phyloP scores from a whole-genome alignment of 2,329 filamentous ascomycete genomes.

The Chaetothyriales sp. region DNA sequence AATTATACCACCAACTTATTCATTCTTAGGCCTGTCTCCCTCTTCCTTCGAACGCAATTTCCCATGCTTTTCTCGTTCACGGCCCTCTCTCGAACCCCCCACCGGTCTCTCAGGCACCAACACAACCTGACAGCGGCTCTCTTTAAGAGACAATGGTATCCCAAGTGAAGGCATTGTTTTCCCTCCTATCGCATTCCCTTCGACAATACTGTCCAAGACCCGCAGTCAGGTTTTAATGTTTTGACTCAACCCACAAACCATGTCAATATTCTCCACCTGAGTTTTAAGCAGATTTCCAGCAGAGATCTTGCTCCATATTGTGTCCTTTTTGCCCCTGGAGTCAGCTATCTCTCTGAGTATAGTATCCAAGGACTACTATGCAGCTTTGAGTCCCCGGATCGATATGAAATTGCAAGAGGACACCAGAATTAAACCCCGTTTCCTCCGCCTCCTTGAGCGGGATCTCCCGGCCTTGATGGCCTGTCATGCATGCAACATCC shows the following conservation, averaged over 20 bases:
- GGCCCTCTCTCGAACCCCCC: too few relatives aligned
- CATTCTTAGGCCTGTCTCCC: too few relatives aligned
- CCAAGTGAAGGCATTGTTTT: too few relatives aligned
- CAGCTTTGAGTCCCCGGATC: neutral
- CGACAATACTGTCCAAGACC: too few relatives aligned
- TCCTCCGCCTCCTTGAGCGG: slow-evolving; percentile 6
- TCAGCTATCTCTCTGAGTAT: slow-evolving; percentile 2
- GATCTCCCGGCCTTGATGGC: slow-evolving; percentile 4
- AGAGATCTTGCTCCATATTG: slow-evolving; percentile 5
- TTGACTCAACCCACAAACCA: too few relatives aligned
- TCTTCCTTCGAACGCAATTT: too few relatives aligned
- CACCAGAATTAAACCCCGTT: slow-evolving; percentile 1
- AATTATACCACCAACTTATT: too few relatives aligned
- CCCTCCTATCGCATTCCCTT: too few relatives aligned
- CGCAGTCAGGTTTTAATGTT: too few relatives aligned
- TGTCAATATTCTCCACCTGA: neutral
- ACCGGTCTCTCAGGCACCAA: too few relatives aligned
- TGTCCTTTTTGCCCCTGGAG: slow-evolving; percentile 1
- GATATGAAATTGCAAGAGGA: neutral
- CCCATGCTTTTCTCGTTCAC: too few relatives aligned
- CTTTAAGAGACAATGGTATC: neutral
- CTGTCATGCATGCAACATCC: slow-evolving; percentile 3
- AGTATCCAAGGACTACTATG: slow-evolving; percentile 3
- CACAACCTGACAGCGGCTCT: too few relatives aligned
- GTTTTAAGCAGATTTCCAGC: slow-evolving; percentile 1